These are phyloP conservation scores for Lolium multiflorum DNA, from an alignment of 176 grass and related monocot genomes.

Conservation along the genomic window DNA sequence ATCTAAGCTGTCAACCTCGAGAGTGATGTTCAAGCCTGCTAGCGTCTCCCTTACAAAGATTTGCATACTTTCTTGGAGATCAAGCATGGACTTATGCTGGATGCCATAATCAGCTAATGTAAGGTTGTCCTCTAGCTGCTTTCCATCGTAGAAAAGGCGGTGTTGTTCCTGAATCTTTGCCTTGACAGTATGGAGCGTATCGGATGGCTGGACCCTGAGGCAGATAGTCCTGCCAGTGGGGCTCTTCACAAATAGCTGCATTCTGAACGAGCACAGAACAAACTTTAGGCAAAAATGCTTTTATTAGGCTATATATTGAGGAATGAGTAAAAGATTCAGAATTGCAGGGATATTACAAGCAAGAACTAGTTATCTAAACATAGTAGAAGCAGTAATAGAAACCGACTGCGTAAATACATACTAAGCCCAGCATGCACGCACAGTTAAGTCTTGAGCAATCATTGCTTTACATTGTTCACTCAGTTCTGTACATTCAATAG, in stretches of 20 bases:
- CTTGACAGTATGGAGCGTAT: not conserved
- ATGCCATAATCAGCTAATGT: not conserved
- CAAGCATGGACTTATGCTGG: not conserved
- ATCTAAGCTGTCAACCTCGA: not conserved
- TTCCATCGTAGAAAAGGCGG: not conserved
- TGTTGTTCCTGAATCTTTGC: not conserved
- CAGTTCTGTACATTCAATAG: not conserved
- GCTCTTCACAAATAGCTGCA: too few species aligned
- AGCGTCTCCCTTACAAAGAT: not conserved
- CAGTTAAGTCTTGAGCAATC: not conserved
- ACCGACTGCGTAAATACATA: not conserved
- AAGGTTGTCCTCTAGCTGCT: too few species aligned
- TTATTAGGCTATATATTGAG: too few species aligned
- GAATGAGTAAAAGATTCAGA: too few species aligned
- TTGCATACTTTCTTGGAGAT: not conserved
- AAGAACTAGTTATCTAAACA: too few species aligned
- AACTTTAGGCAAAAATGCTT: too few species aligned
- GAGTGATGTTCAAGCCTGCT: rapidly evolving
- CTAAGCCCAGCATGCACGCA: not conserved
- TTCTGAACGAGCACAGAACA: too few species aligned
- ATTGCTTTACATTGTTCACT: not conserved
- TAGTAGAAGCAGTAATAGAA: not conserved
- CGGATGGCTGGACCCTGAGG: not conserved
- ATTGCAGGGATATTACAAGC: too few species aligned
- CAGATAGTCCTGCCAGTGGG: too few species aligned